Base-by-base conservation (phyloP, 768 basidiomycete species). In the Podaxis sp. region DNA sequence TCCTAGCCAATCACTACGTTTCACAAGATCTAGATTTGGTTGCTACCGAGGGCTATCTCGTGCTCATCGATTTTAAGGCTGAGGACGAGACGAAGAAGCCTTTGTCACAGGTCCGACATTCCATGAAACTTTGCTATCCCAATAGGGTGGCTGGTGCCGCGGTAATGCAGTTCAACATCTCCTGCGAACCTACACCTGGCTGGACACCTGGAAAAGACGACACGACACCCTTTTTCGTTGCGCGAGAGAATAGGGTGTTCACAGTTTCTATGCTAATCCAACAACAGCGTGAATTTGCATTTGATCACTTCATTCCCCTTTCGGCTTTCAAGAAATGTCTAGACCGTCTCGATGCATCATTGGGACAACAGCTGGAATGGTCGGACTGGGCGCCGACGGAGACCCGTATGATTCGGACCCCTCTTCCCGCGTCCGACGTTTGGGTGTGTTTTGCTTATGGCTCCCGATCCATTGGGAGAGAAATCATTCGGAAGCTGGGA, bases 381-480 rank as follows among this genome's bases (percentile, higher is more conserved):
- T 65, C 74, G 1, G 73, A 75, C 26, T 88, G 86, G 86, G 86
- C 84, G 13, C 80, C 81, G 6, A 56, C 41, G 10, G 78, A 76
- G 3, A 80, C 82, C 8, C 80, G 84, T 28, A 69, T 86, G 66
- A 66, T 82, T 33, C 71, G 72, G 6, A 69, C 72, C 10, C 58
- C 22, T 46, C 60, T 64, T 62, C 70, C 72, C 40, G 77, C 72
- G 38, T 80, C 81, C 12, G 65, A 69, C 26, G 70, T 76, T n/a
- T 87, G 86, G 85, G 83, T 84, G 7, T 87, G 86, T 72, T 84
- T 84, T 66, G 79, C 86, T 20, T 79, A 77, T 66, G 86, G 61
- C 15, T 62, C 54, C 28, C 61, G 55, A 50, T 62, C 15, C 11
- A 40, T 56, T n/a, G 85, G 22, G 76, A 76, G 28, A 78, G 76